Evolutionary conservation across 2,329 filamentous ascomycete species (phyloP).

Genomic region (Diplodia sapinea): DNA sequence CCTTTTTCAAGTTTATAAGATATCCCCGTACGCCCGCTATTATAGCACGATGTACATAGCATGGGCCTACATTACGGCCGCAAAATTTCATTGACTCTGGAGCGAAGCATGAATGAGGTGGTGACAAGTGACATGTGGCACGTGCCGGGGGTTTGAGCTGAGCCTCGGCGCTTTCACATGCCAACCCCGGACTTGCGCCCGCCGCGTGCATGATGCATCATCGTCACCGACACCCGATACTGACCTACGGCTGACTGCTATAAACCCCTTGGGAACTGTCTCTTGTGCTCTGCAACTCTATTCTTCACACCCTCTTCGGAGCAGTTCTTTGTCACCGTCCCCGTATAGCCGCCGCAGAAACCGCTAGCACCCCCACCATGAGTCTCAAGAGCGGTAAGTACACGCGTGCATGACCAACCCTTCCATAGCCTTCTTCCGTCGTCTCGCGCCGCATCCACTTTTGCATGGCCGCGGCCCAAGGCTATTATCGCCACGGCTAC

Average conservation of each 20-base stretch:
- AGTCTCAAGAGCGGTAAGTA: slow-evolving; percentile 73
- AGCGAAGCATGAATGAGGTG: not conserved
- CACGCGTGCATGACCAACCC: slow-evolving; percentile 2
- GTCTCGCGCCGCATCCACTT: slow-evolving; percentile 10
- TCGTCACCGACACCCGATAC: slow-evolving; percentile 26
- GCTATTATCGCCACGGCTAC: not conserved
- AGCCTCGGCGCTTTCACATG: slow-evolving; percentile 32
- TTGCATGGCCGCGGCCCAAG: not conserved
- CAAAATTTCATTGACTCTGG: slow-evolving; percentile 18
- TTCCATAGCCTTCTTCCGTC: slow-evolving; percentile 14
- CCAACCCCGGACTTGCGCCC: slow-evolving; percentile 26
- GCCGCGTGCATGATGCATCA: slow-evolving; percentile 20
- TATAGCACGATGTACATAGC: slow-evolving; percentile 11
- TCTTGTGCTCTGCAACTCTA: not conserved
- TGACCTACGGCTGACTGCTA: slow-evolving; percentile 16
- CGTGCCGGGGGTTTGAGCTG: not conserved
- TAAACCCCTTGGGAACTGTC: slow-evolving; percentile 26
- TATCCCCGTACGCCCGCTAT: slow-evolving; percentile 18
- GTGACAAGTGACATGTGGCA: slow-evolving; percentile 16
- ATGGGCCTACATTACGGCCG: slow-evolving; percentile 20
- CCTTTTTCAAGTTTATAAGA: slow-evolving; percentile 1
- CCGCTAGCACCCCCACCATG: slow-evolving; percentile 56
- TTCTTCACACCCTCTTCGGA: not conserved
- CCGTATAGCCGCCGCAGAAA: slow-evolving; percentile 1
- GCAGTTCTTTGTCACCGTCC: not conserved